A percentile compares a stretch with the other conserved stretches of the same genome.
These are phyloP conservation scores for Podosphaera aphanis DNA, from an alignment of 2,329 filamentous ascomycete species.

Conservation along the genomic window DNA sequence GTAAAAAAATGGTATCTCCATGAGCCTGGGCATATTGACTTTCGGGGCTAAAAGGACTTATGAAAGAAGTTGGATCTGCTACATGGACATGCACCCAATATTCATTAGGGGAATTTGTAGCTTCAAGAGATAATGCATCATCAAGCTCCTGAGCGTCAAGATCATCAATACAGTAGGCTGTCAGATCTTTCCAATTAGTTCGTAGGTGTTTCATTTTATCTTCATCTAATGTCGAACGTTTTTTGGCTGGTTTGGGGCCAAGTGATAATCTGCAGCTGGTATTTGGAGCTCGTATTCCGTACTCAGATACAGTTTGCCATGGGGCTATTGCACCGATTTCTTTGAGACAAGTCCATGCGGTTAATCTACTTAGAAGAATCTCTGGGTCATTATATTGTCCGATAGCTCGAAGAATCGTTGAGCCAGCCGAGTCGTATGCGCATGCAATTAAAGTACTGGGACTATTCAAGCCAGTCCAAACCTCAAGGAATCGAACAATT, in stretches of 20 bases:
- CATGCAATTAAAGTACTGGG: neutral
- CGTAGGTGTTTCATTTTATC: slow-evolving; percentile 30
- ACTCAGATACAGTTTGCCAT: slow-evolving; percentile 44
- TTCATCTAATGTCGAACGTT: slow-evolving; percentile 5
- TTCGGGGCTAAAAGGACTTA: slow-evolving; percentile 33
- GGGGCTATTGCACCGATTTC: slow-evolving; percentile 50
- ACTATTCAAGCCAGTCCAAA: slow-evolving; percentile 29
- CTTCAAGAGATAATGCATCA: slow-evolving; percentile 52
- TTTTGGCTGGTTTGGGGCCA: neutral
- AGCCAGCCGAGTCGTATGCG: slow-evolving; percentile 34
- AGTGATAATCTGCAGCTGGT: slow-evolving; percentile 15
- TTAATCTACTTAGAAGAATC: slow-evolving; percentile 21
- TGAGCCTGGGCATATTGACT: slow-evolving; percentile 37
- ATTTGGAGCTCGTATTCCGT: slow-evolving; percentile 31
- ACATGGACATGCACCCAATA: slow-evolving; percentile 61
- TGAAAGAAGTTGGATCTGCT: slow-evolving; percentile 53
- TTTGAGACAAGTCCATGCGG: slow-evolving; percentile 45
- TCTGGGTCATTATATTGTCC: slow-evolving; percentile 28
- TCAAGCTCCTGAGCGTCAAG: slow-evolving; percentile 47
- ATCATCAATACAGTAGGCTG: slow-evolving; percentile 52
- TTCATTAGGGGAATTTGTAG: slow-evolving; percentile 25
- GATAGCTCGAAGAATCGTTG: slow-evolving; percentile 37
- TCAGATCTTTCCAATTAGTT: slow-evolving; percentile 32
- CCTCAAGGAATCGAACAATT: slow-evolving; percentile 39
- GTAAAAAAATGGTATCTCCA: slow-evolving; percentile 34